Evolutionary conservation across 805 yeast species (phyloP).

Genomic region (Saturnispora kantuleensis): DNA sequence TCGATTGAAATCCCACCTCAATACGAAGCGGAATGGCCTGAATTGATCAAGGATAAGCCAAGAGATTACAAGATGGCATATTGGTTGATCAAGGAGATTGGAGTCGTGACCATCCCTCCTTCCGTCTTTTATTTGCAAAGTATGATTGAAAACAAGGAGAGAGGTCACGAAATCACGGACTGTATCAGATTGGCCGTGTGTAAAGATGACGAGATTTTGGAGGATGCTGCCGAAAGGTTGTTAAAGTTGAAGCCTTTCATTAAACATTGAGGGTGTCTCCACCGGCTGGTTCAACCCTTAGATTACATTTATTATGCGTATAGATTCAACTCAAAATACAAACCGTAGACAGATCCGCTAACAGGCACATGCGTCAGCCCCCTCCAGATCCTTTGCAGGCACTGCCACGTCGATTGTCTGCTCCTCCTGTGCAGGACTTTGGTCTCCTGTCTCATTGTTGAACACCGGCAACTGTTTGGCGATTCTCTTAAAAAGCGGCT

Average conservation of each 20-base stretch:
- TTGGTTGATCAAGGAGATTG: constrained; percentile 87
- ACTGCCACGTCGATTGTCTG: constrained; percentile 37
- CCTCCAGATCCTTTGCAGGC: constrained; percentile 26
- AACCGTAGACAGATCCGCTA: constrained; percentile 10
- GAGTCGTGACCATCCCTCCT: constrained; percentile 95
- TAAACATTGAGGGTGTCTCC: background rate
- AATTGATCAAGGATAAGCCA: constrained; percentile 55
- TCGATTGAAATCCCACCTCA: constrained; percentile 71
- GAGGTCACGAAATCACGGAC: constrained; percentile 26
- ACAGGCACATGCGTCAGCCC: constrained; percentile 31
- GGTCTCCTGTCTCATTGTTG: constrained; percentile 23
- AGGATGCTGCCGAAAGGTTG: constrained; percentile 73
- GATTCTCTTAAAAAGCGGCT: constrained; percentile 76
- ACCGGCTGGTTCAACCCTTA: background rate
- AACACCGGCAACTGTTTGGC: constrained; percentile 89
- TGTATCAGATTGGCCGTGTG: constrained; percentile 92
- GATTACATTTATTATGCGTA: background rate
- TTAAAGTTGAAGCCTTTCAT: constrained; percentile 34
- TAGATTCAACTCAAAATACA: background rate
- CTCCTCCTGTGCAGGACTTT: constrained; percentile 15
- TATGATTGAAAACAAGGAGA: constrained; percentile 45
- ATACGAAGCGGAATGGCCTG: constrained; percentile 43
- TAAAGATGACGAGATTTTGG: constrained; percentile 74
- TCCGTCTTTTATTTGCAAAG: constrained; percentile 77
- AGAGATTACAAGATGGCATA: constrained; percentile 82